Evolutionary conservation across 1,284 basidiomycete species (phyloP).

Genomic region (Takashimella tepidaria): DNA sequence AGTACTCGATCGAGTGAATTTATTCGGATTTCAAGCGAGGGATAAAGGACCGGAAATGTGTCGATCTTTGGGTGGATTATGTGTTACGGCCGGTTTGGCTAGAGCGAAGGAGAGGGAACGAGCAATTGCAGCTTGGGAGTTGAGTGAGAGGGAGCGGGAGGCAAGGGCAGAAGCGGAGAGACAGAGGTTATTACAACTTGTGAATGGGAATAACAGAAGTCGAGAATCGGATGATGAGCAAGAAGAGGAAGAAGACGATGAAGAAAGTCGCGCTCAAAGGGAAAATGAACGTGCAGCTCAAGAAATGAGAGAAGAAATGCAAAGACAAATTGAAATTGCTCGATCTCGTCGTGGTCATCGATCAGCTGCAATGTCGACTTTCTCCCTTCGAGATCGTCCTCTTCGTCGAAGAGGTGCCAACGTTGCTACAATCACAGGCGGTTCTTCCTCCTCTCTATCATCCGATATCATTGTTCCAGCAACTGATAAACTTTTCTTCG

Average conservation of each 20-base stretch:
- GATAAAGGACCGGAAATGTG: constrained; percentile 42
- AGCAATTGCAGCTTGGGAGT: constrained; percentile 40
- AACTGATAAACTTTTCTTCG: constrained; percentile 36
- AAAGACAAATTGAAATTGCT: constrained; percentile 27
- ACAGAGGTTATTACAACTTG: constrained; percentile 6
- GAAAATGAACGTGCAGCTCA: constrained; percentile 19
- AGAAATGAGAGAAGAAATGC: constrained; percentile 22
- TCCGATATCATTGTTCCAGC: constrained; percentile 27
- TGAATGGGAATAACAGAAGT: neutral
- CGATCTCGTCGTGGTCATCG: constrained; percentile 41
- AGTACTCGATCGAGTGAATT: constrained; percentile 47
- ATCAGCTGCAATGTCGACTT: constrained; percentile 39
- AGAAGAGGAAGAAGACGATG: constrained; percentile 16
- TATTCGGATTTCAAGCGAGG: constrained; percentile 46
- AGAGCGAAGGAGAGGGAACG: constrained; percentile 45
- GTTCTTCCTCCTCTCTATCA: constrained; percentile 7
- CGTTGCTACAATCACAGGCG: constrained; percentile 1
- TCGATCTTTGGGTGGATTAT: constrained; percentile 37
- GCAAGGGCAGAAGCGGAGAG: constrained; percentile 29
- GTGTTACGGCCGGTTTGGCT: constrained; percentile 37
- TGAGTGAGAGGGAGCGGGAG: constrained; percentile 28
- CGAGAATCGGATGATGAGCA: constrained; percentile 5
- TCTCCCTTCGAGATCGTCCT: constrained; percentile 42
- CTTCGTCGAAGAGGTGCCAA: constrained; percentile 9
- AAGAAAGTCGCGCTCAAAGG: constrained; percentile 12